Conservation (phyloP, 805 yeast genomes). For the Saccharomyces mikatae region DNA sequence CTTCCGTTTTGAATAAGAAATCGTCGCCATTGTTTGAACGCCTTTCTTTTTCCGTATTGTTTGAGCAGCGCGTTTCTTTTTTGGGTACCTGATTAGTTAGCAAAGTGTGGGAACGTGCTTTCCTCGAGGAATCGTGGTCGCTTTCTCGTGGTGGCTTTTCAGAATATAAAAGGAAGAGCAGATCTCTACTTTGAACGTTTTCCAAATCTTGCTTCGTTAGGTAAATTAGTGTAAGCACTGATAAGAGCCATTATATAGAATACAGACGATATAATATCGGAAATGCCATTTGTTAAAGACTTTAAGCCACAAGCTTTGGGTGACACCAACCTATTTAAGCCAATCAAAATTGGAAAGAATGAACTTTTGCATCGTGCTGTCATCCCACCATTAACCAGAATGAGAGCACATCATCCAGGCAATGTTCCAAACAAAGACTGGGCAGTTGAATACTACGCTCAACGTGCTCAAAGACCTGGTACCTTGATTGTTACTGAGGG, state of each 20-base stretch:
- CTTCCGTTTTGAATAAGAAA: not conserved
- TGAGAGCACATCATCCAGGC: constrained; percentile 33
- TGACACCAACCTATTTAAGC: constrained; percentile 36
- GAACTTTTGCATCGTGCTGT: constrained; percentile 34
- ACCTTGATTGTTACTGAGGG: constrained; percentile 57
- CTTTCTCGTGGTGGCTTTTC: not conserved
- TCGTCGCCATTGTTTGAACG: not conserved
- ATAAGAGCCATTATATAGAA: not conserved
- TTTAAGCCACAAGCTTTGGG: constrained; percentile 24
- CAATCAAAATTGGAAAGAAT: constrained; percentile 37
- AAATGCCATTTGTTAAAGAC: constrained; percentile 19
- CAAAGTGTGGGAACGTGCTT: not conserved
- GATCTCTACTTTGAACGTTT: not conserved
- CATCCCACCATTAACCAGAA: constrained; percentile 40
- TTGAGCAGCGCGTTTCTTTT: not conserved
- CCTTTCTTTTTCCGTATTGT: not conserved
- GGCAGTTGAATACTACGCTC: constrained; percentile 45
- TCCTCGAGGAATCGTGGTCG: not conserved
- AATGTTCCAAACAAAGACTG: constrained; percentile 38
- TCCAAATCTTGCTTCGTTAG: not conserved
- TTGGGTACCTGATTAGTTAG: not conserved
- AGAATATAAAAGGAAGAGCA: not conserved
- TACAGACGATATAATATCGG: not conserved
- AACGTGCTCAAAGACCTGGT: constrained; percentile 49
- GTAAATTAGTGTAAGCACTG: not conserved